Conservation (phyloP, 2,329 filamentous ascomycete species). For the Aspergillus udagawae region DNA sequence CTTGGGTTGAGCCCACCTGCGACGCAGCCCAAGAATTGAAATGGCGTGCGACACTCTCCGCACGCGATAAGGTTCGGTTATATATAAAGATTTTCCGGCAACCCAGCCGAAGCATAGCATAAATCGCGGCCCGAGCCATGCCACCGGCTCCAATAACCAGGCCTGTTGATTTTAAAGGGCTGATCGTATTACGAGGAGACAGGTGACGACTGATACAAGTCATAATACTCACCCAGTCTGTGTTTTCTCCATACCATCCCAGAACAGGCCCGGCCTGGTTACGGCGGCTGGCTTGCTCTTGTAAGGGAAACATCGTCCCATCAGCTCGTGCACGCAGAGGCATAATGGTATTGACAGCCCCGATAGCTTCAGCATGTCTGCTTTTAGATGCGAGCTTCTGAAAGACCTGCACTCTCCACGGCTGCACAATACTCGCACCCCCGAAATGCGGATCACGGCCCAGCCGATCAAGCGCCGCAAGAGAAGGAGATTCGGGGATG, state of each 20-base stretch:
- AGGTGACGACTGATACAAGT: constrained; percentile 40
- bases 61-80: constrained; percentile 66
- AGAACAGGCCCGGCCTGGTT: constrained; percentile 40
- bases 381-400: constrained; percentile 37
- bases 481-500: constrained; percentile 34
- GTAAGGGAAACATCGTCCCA: constrained; percentile 33
- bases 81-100: constrained; percentile 71
- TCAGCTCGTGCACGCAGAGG: constrained; percentile 36
- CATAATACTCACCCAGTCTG: constrained; percentile 43
- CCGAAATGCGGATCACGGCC: constrained; percentile 38
- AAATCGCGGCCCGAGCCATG: constrained; percentile 74
- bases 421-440: constrained; percentile 42
- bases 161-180: constrained; percentile 47
- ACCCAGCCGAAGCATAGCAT: constrained; percentile 72
- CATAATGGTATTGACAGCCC: constrained; percentile 43
- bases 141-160: constrained; percentile 60
- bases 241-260: constrained; percentile 45
- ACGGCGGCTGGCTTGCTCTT: constrained; percentile 39
- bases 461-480: constrained; percentile 35
- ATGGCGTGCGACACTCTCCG: constrained; percentile 63
- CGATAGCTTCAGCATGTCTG: constrained; percentile 43
- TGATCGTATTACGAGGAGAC: constrained; percentile 50
- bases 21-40: constrained; percentile 55
- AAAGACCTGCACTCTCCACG: constrained; percentile 40
- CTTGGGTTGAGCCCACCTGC: constrained; percentile 34